Percentiles rank a stretch among this genome's conserved stretches.
phyloP scores from a whole-genome alignment of 371 early-diverging fungal species.

The Mucor saturninus region DNA sequence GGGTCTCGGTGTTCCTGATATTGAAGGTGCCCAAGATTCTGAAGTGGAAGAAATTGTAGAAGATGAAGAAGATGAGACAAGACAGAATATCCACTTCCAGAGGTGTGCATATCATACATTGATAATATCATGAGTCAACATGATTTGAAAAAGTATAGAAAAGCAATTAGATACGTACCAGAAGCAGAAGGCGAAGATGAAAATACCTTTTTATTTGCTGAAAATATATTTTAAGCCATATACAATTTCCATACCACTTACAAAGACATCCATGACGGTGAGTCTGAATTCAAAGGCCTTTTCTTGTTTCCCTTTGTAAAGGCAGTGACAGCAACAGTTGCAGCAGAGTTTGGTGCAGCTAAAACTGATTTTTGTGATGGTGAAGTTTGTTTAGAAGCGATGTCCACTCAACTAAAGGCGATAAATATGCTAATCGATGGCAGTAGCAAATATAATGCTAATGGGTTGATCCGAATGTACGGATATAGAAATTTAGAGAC shows the following conservation, averaged over 20 bases:
- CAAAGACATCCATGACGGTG: constrained; percentile 14
- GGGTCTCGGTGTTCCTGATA: too few species aligned
- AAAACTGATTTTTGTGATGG: constrained; percentile 21
- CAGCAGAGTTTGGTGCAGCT: constrained; percentile 13
- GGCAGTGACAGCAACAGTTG: constrained; percentile 13
- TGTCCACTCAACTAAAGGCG: constrained; percentile 15
- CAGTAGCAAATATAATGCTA: constrained; percentile 17
- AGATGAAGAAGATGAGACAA: too few species aligned
- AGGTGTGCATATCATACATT: constrained; percentile 19
- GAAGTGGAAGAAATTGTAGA: too few species aligned
- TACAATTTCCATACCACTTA: constrained; percentile 13
- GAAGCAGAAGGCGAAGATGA: constrained; percentile 20
- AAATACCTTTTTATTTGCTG: constrained; percentile 20
- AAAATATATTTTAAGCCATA: constrained; percentile 18
- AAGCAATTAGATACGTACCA: constrained; percentile 16
- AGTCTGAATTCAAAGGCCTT: constrained; percentile 15
- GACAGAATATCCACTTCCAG: constrained; percentile 14
- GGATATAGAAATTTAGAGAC: constrained; percentile 19
- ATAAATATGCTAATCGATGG: constrained; percentile 16
- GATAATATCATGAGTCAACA: constrained; percentile 17
- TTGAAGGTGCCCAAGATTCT: too few species aligned
- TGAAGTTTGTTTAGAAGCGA: constrained; percentile 19
- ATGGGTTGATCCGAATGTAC: constrained; percentile 16
- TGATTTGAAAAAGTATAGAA: constrained; percentile 5
- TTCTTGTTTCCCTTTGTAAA: constrained; percentile 22